Conservation (phyloP, 805 yeast species). For the Candida krabiensis region DNA sequence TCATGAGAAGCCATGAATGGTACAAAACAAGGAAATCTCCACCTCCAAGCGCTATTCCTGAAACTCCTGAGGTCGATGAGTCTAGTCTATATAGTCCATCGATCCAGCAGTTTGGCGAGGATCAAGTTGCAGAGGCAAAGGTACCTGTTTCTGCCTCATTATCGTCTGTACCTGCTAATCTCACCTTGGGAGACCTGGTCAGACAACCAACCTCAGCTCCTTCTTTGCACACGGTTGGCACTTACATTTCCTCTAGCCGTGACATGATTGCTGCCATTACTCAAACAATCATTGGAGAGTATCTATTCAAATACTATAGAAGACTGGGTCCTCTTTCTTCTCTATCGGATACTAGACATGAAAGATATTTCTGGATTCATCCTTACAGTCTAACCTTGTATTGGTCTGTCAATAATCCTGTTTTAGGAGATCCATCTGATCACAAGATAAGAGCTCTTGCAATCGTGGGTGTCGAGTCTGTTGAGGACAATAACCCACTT, state of each 20-base stretch:
- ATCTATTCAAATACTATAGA: slow-evolving; percentile 79
- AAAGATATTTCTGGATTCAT: slow-evolving; percentile 93
- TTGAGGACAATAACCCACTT: slow-evolving; percentile 80
- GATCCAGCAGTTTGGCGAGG: slow-evolving; percentile 28
- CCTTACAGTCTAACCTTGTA: slow-evolving; percentile 89
- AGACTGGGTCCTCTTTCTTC: slow-evolving; percentile 72
- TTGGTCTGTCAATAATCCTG: slow-evolving; percentile 86
- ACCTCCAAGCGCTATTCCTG: slow-evolving; percentile 6
- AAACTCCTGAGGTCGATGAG: slow-evolving; percentile 14
- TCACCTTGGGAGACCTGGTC: slow-evolving; percentile 17
- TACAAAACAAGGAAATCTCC: slow-evolving; percentile 24
- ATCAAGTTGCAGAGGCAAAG: slow-evolving; percentile 3
- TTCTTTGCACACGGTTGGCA: slow-evolving; percentile 42
- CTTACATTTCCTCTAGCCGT: slow-evolving; percentile 66
- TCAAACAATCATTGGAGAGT: slow-evolving; percentile 93
- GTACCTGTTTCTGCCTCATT: slow-evolving; percentile 2
- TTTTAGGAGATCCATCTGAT: slow-evolving; percentile 61
- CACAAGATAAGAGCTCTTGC: slow-evolving; percentile 78
- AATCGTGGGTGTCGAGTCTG: slow-evolving; percentile 73
- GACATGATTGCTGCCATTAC: slow-evolving; percentile 84
- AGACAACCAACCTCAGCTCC: slow-evolving; percentile 18
- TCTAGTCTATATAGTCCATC: slow-evolving; percentile 15
- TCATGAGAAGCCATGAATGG: slow-evolving; percentile 44
- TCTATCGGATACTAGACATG: slow-evolving; percentile 79
- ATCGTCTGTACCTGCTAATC: slow-evolving; percentile 8